These are phyloP conservation scores for Capillidium heterosporum DNA, from an alignment of 371 early-diverging fungal species.

Conservation along the genomic window DNA sequence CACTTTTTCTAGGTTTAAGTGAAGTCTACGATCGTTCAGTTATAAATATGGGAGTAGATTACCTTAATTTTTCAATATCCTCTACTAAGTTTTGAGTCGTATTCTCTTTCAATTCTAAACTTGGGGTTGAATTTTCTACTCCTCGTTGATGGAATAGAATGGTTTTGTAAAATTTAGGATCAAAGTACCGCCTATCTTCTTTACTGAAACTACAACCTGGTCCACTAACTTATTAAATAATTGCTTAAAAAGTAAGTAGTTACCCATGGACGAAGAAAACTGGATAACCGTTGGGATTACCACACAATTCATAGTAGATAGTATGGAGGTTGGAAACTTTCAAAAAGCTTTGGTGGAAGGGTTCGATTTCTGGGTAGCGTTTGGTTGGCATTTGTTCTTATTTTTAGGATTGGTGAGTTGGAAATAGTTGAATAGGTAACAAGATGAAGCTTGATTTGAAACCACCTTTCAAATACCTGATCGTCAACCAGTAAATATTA, in stretches of 20 bases:
- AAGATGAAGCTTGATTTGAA: background rate
- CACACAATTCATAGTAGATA: conserved; percentile 22
- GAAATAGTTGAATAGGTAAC: too few species aligned
- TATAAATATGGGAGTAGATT: background rate
- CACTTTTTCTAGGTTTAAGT: conserved; percentile 32
- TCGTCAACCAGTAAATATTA: too few species aligned
- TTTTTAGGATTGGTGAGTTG: too few species aligned
- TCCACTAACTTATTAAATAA: background rate
- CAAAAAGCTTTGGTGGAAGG: conserved; percentile 23
- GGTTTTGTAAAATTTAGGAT: conserved; percentile 29
- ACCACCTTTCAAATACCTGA: too few species aligned
- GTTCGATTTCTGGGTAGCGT: conserved; percentile 26
- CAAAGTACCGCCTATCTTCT: conserved; percentile 33
- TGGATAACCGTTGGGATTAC: conserved; percentile 17
- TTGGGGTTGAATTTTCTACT: conserved; percentile 34
- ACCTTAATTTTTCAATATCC: conserved; percentile 27
- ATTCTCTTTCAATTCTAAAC: conserved; percentile 26
- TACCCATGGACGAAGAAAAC: conserved; percentile 33
- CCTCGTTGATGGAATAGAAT: conserved; percentile 44
- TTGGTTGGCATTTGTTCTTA: too few species aligned
- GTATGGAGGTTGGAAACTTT: conserved; percentile 27
- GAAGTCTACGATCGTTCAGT: conserved; percentile 8
- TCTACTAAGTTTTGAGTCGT: conserved; percentile 26
- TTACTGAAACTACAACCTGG: background rate
- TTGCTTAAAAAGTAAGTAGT: background rate